phyloP scores from a whole-genome alignment of 2,329 filamentous ascomycete genomes.

The Mollisia scopiformis region DNA sequence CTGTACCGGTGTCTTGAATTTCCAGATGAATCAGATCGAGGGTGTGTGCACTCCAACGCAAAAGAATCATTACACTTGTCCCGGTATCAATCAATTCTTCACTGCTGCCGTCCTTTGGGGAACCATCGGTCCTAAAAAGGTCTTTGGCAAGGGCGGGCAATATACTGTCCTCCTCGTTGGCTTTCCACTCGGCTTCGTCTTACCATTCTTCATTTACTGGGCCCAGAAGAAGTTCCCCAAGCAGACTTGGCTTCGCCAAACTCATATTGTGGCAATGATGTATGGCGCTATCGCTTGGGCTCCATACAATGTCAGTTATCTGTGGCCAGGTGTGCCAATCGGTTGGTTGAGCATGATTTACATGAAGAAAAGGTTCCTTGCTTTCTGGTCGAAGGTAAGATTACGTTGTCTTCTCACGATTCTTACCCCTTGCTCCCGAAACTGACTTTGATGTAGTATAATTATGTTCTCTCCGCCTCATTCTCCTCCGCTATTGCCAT shows the following conservation, averaged over 20 bases:
- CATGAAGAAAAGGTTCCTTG: constrained; percentile 46
- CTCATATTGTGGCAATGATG: constrained; percentile 52
- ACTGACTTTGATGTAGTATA: constrained; percentile 43
- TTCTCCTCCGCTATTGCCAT: constrained; percentile 55
- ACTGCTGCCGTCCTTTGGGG: constrained; percentile 51
- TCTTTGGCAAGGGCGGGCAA: constrained; percentile 51
- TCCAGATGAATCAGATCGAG: constrained; percentile 43
- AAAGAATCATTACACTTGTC: constrained; percentile 50
- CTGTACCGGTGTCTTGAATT: constrained; percentile 42
- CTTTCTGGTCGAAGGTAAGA: constrained; percentile 52
- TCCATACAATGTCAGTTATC: constrained; percentile 53
- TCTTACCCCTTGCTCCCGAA: neutral
- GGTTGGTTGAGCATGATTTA: constrained; percentile 53
- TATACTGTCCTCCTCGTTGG: constrained; percentile 52
- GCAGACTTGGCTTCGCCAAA: constrained; percentile 43
- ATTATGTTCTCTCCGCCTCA: constrained; percentile 56
- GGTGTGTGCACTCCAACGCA: constrained; percentile 46
- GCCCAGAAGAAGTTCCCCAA: constrained; percentile 45
- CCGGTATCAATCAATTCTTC: constrained; percentile 58
- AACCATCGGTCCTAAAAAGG: constrained; percentile 35
- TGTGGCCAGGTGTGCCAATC: constrained; percentile 50
- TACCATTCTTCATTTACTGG: constrained; percentile 49
- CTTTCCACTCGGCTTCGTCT: constrained; percentile 51
- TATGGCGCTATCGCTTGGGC: constrained; percentile 50
- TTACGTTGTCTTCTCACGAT: neutral